Evolutionary conservation across 371 early-diverging fungal genomes (phyloP).

Genomic region (Capillidium heterosporum): DNA sequence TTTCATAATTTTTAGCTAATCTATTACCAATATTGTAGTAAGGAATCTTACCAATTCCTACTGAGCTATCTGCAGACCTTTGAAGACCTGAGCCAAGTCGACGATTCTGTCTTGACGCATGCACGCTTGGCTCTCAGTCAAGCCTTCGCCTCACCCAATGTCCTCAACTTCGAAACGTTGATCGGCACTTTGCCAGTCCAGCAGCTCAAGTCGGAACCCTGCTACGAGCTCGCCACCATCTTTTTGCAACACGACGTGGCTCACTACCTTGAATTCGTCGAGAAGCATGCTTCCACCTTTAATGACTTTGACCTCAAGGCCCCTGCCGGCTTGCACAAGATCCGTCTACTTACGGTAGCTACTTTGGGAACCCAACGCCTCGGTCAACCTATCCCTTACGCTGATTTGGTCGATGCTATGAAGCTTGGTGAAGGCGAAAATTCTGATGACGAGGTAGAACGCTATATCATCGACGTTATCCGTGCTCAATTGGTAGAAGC

Average conservation of each 20-base stretch:
- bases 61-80: constrained; percentile 43
- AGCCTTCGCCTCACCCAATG: constrained; percentile 49
- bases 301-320: constrained; percentile 32
- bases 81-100: constrained; percentile 18
- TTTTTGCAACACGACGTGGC: constrained; percentile 50
- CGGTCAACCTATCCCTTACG: constrained; percentile 47
- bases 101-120: constrained; percentile 20
- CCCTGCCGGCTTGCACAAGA: constrained; percentile 44
- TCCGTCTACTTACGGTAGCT: constrained; percentile 70
- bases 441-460: constrained; percentile 71
- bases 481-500: constrained; percentile 85
- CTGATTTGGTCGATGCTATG: constrained; percentile 47
- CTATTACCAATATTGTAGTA: constrained; percentile 13
- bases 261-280: constrained; percentile 40
- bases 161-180: constrained; percentile 67
- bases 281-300: neutral
- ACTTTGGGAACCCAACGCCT: constrained; percentile 57
- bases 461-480: constrained; percentile 23
- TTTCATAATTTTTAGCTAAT: neutral
- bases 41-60: constrained; percentile 36
- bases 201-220: constrained; percentile 30
- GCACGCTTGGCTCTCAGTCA: constrained; percentile 37
- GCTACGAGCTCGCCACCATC: constrained; percentile 49
- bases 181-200: constrained; percentile 48
- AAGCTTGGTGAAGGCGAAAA: constrained; percentile 64